Evolutionary conservation across 2,329 filamentous ascomycete species (phyloP).

Genomic region (Cryphonectria carpinicola): DNA sequence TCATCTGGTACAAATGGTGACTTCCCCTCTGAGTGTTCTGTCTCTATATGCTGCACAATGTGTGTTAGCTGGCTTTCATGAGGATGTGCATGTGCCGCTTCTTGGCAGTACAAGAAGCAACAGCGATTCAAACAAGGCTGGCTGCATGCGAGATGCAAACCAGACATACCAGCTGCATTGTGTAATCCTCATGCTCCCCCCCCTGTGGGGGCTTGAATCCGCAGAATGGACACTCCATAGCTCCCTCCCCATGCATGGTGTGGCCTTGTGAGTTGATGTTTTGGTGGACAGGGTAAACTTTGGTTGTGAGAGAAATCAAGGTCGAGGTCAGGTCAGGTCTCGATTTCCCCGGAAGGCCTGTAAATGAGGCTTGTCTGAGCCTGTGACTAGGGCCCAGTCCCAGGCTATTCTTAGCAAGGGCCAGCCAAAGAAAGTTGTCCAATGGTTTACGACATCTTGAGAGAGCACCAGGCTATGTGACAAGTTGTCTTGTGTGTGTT

Average conservation of each 20-base stretch:
- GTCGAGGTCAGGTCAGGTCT: too few relatives aligned
- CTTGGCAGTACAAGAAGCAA: conserved; percentile 4
- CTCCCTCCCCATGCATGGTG: not conserved
- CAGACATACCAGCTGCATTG: conserved; percentile 42
- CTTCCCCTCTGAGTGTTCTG: conserved; percentile 35
- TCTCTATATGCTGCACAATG: conserved; percentile 36
- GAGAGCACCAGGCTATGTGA: not conserved
- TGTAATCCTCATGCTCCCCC: conserved; percentile 37
- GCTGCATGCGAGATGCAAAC: not conserved
- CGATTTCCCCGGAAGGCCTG: not conserved
- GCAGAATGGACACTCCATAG: conserved; percentile 43
- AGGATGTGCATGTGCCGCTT: not conserved
- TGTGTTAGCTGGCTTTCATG: conserved; percentile 25
- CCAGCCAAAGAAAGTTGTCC: not conserved
- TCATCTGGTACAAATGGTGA: conserved; percentile 31
- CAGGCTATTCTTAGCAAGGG: conserved; percentile 6
- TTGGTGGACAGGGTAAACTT: not conserved
- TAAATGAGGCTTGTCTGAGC: conserved; percentile 2
- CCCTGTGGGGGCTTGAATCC: conserved; percentile 35
- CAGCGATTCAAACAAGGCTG: not conserved
- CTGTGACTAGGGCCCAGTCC: conserved; percentile 6
- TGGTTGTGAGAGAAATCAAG: not conserved
- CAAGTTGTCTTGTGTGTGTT: not conserved
- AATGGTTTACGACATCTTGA: not conserved
- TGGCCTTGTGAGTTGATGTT: conserved; percentile 2